Evolutionary conservation across 2,329 filamentous ascomycete species (phyloP).

Genomic region (Fusarium lateritium): DNA sequence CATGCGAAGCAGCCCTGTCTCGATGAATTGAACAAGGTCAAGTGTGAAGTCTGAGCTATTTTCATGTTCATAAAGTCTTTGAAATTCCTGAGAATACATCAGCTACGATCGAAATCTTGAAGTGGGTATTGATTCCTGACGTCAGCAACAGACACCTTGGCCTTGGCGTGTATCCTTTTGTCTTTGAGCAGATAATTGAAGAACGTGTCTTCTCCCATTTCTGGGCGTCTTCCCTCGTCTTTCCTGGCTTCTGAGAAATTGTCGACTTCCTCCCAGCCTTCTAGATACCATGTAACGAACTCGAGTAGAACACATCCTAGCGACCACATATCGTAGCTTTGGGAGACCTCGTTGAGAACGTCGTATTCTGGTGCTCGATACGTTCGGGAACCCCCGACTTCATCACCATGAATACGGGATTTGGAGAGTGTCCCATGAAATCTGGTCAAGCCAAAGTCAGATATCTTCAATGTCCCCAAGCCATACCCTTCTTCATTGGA

Average conservation of each 20-base stretch:
- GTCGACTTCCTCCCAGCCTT: conserved; percentile 10
- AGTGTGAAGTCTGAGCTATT: conserved; percentile 6
- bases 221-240: neutral
- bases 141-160: neutral
- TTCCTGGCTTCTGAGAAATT: neutral
- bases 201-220: conserved; percentile 6
- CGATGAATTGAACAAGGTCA: conserved; percentile 1
- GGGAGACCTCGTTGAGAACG: neutral
- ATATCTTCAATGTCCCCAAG: conserved; percentile 8
- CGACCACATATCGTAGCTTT: conserved; percentile 26
- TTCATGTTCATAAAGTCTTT: conserved; percentile 3
- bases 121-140: neutral
- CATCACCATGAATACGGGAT: neutral
- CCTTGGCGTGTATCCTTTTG: neutral
- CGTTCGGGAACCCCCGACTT: neutral
- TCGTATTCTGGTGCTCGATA: conserved; percentile 25
- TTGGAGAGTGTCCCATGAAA: conserved; percentile 10
- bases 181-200: neutral
- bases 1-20: neutral
- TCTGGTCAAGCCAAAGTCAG: conserved; percentile 17
- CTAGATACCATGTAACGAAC: conserved; percentile 22
- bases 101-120: neutral
- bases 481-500: neutral
- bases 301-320: conserved; percentile 21
- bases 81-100: neutral